Evolutionary conservation across 306 rosid genomes (phyloP).

Genomic region (Pterocarpus santalinus): DNA sequence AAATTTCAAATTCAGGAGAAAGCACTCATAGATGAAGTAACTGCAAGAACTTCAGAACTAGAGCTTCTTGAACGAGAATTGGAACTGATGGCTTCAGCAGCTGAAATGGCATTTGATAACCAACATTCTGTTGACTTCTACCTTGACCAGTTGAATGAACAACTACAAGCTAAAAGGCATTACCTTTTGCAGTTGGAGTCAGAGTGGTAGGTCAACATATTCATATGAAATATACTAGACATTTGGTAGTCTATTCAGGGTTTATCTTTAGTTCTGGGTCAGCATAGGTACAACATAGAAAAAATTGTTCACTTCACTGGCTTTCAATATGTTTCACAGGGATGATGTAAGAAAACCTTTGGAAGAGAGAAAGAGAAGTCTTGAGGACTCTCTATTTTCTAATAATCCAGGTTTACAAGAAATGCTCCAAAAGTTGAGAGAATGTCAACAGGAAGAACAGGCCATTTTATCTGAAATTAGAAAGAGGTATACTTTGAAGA

Average conservation of each 20-base stretch:
- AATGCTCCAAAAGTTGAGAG: conserved; percentile 68
- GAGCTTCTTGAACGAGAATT: conserved; percentile 73
- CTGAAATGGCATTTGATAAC: conserved; percentile 61
- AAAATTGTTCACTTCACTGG: conserved; percentile 30
- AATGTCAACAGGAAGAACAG: conserved; percentile 67
- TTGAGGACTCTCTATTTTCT: conserved; percentile 69
- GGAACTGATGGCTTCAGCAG: conserved; percentile 63
- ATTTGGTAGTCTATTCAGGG: conserved; percentile 4
- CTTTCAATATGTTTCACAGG: conserved; percentile 61
- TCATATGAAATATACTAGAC: conserved; percentile 29
- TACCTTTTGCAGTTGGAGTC: conserved; percentile 63
- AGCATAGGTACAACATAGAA: conserved; percentile 3
- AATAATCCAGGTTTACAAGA: conserved; percentile 60
- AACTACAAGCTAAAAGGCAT: conserved; percentile 55
- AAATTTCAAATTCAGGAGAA: conserved; percentile 59
- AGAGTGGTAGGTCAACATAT: conserved; percentile 60
- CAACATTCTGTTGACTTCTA: conserved; percentile 68
- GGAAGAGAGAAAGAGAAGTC: conserved; percentile 75
- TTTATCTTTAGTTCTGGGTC: conserved; percentile 24
- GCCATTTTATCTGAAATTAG: conserved; percentile 54
- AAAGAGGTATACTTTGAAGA: conserved; percentile 50
- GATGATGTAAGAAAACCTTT: conserved; percentile 63
- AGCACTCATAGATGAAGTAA: conserved; percentile 49
- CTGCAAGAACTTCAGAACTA: conserved; percentile 55
- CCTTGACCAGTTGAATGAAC: conserved; percentile 63